A percentile compares a stretch with the other conserved stretches of the same genome.
Conservation (phyloP, 1,284 basidiomycete genomes). For the Pseudomicrostroma phylloplanum region DNA sequence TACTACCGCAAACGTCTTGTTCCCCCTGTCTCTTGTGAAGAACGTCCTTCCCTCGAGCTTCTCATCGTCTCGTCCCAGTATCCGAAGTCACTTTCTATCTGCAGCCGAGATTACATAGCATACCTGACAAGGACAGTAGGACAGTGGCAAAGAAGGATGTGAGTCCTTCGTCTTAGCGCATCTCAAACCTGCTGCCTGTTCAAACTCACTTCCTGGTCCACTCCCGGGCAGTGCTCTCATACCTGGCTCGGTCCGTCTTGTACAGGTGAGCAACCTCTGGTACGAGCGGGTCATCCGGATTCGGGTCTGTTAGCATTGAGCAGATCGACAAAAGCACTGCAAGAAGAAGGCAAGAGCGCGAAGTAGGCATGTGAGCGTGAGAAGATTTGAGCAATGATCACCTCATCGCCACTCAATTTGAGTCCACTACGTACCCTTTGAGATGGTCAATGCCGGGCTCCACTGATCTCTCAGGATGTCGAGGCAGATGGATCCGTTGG, state of each 20-base stretch:
- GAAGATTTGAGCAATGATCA: not conserved
- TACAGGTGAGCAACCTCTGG: constrained; percentile 50
- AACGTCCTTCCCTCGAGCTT: no score
- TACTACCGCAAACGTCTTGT: no score
- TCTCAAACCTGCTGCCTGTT: not conserved
- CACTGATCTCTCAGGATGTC: constrained; percentile 84
- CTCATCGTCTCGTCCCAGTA: no score
- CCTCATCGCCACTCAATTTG: constrained; percentile 55
- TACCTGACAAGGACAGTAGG: constrained; percentile 8
- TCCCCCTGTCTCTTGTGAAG: no score
- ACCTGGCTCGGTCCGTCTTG: constrained; percentile 44
- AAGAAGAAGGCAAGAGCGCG: constrained; percentile 8
- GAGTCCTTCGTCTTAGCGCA: not conserved
- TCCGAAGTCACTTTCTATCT: no score
- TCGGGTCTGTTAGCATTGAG: constrained; percentile 50
- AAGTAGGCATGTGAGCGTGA: not conserved
- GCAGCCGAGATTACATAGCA: constrained; percentile 15
- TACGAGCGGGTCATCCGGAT: constrained; percentile 51
- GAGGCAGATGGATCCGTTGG: constrained; percentile 95
- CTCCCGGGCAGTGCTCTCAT: constrained; percentile 50
- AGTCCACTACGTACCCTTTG: constrained; percentile 60
- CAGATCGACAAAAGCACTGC: constrained; percentile 44
- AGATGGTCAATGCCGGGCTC: constrained; percentile 87
- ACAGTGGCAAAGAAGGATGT: not conserved
- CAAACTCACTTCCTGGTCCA: constrained; percentile 49